phyloP scores from a whole-genome alignment of 2,329 filamentous ascomycete genomes.

The Fusarium proliferatum region DNA sequence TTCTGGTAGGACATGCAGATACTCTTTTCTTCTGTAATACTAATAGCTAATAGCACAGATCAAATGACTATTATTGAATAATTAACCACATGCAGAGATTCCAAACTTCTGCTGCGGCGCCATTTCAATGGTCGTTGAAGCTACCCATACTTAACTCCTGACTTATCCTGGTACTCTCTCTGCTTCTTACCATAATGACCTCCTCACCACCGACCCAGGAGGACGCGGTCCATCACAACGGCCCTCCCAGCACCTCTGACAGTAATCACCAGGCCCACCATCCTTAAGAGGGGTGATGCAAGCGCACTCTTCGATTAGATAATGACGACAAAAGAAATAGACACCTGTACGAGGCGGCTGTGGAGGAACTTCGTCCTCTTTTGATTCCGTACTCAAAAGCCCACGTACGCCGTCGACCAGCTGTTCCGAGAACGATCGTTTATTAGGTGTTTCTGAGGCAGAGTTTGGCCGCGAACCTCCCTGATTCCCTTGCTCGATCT shows the following conservation, averaged over 20 bases:
- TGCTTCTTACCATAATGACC: conserved; percentile 25
- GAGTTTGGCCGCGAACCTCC: not conserved
- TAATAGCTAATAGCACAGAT: conserved; percentile 10
- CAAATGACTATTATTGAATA: conserved; percentile 4
- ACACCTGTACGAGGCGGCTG: conserved; percentile 30
- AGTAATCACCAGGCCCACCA: conserved; percentile 35
- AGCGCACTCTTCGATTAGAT: conserved; percentile 27
- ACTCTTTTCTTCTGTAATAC: conserved; percentile 1
- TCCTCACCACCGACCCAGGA: conserved; percentile 20
- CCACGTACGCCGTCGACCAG: conserved; percentile 25
- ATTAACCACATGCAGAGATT: not conserved
- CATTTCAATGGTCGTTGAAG: not conserved
- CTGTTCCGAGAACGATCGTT: conserved; percentile 19
- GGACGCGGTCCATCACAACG: conserved; percentile 28
- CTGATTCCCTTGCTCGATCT: not conserved
- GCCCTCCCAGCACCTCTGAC: conserved; percentile 40
- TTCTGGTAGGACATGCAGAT: not conserved
- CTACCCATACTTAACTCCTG: not conserved
- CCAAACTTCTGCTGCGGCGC: not conserved
- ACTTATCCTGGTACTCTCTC: not conserved
- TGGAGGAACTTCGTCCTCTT: conserved; percentile 3
- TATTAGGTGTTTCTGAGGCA: not conserved
- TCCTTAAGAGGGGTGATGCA: conserved; percentile 26
- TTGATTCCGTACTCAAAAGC: conserved; percentile 11
- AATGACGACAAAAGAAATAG: conserved; percentile 39